These are phyloP conservation scores for Chlamydomonas reinhardtii DNA, from an alignment of 163 green algal genomes.

Conservation along the genomic window DNA sequence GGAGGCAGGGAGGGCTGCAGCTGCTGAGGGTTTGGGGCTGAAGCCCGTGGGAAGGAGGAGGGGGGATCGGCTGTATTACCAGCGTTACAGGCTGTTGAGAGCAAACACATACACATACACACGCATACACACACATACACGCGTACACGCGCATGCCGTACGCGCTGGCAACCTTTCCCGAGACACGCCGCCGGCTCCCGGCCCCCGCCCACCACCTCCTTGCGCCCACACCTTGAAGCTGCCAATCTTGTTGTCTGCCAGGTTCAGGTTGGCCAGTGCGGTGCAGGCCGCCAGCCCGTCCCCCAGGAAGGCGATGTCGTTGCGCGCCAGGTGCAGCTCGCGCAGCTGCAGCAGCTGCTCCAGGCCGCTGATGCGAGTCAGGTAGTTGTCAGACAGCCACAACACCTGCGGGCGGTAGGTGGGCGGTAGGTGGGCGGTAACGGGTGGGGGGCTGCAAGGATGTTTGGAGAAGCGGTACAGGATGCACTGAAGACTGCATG, in stretches of 20 bases:
- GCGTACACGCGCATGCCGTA: neutral
- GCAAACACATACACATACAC: no score
- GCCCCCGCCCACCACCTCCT: neutral
- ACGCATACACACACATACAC: neutral
- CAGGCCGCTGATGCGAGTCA: slow-evolving; percentile 67
- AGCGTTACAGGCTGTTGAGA: no score
- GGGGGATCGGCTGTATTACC: no score
- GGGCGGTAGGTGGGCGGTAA: neutral
- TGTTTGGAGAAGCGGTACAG: no score
- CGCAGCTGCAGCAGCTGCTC: slow-evolving; percentile 59
- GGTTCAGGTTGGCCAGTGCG: slow-evolving; percentile 74
- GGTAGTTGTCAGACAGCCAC: slow-evolving; percentile 83
- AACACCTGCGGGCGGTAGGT: slow-evolving; percentile 68
- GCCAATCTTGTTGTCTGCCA: slow-evolving; percentile 77
- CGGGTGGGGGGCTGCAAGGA: no score
- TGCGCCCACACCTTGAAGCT: slow-evolving; percentile 73
- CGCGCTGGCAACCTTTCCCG: no score
- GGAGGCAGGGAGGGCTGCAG: neutral
- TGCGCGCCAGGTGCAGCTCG: slow-evolving; percentile 80
- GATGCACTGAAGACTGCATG: no score
- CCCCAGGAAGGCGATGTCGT: slow-evolving; percentile 73
- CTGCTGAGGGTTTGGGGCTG: no score
- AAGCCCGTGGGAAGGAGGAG: no score
- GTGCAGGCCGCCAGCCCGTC: slow-evolving; percentile 57
- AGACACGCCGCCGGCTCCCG: neutral